Evolutionary conservation across 306 rosid genomes (phyloP).

Genomic region (Boehmeria nivea): DNA sequence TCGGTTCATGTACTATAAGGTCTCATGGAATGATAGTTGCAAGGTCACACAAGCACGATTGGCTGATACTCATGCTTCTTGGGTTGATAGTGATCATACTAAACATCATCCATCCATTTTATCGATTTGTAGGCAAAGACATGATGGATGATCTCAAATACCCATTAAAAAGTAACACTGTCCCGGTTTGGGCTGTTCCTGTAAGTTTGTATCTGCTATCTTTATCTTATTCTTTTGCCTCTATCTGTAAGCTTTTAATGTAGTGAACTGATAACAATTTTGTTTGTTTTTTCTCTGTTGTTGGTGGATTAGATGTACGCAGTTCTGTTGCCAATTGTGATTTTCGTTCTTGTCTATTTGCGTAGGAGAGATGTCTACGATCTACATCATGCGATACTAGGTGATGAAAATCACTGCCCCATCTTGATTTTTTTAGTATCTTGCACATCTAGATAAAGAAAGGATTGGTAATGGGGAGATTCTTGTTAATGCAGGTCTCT

Average conservation of each 20-base stretch:
- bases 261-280: conserved; percentile 22
- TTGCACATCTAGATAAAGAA: neutral
- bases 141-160: conserved; percentile 81
- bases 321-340: conserved; percentile 51
- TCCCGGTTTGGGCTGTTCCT: conserved; percentile 80
- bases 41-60: conserved; percentile 68
- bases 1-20: conserved; percentile 60
- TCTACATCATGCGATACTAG: conserved; percentile 86
- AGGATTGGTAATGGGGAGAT: conserved; percentile 16
- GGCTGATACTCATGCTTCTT: conserved; percentile 76
- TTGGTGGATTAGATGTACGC: conserved; percentile 55
- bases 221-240: neutral
- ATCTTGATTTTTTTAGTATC: neutral
- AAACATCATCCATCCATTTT: conserved; percentile 55
- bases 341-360: conserved; percentile 56
- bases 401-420: conserved; percentile 31
- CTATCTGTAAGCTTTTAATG: neutral
- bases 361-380: conserved; percentile 84
- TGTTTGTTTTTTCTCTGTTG: conserved; percentile 17
- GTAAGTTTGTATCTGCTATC: conserved; percentile 39
- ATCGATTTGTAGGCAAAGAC: conserved; percentile 86
- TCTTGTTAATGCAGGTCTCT: conserved; percentile 51
- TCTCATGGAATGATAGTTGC: conserved; percentile 72
- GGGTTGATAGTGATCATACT: conserved; percentile 35
- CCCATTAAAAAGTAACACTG: conserved; percentile 74